Conservation (phyloP, 2,329 filamentous ascomycete species). For the Cladosporium halotolerans region DNA sequence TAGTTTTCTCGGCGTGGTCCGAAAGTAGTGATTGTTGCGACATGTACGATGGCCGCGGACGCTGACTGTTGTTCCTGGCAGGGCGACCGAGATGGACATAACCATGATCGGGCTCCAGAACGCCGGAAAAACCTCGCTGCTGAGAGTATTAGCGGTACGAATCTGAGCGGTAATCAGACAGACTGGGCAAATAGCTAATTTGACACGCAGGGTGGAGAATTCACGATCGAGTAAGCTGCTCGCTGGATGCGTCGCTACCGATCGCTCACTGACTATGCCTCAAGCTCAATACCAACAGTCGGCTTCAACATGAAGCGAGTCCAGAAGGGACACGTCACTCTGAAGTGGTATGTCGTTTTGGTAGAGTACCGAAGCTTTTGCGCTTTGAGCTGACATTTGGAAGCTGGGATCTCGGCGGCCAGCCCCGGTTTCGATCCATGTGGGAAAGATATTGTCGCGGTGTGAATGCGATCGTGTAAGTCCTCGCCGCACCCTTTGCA, state of each 20-base stretch:
- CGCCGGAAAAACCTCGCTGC: constrained; percentile 91
- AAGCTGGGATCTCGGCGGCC: constrained; percentile 93
- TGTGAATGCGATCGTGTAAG: constrained; percentile 89
- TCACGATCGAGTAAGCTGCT: constrained; percentile 84
- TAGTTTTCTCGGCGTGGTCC: too few relatives aligned
- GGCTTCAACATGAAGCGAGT: constrained; percentile 99
- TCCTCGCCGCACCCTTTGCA: neutral
- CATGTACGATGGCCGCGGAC: constrained; percentile 16
- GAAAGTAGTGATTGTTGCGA: neutral
- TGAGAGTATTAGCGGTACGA: constrained; percentile 90
- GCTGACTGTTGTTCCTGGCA: constrained; percentile 33
- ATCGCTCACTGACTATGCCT: constrained; percentile 31
- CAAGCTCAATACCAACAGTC: constrained; percentile 93
- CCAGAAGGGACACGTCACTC: constrained; percentile 93
- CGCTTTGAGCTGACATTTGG: constrained; percentile 22
- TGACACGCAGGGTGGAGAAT: constrained; percentile 76
- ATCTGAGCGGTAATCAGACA: constrained; percentile 2
- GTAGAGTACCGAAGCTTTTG: neutral
- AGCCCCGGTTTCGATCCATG: constrained; percentile 95
- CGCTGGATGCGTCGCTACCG: too few relatives aligned
- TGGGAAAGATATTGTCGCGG: constrained; percentile 98
- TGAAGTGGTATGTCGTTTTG: constrained; percentile 64
- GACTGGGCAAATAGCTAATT: constrained; percentile 7
- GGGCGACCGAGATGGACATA: constrained; percentile 99
- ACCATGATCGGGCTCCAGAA: constrained; percentile 98